These are phyloP conservation scores for Pythium utonaiense DNA, from an alignment of 352 stramenopile species.

Conservation along the genomic window DNA sequence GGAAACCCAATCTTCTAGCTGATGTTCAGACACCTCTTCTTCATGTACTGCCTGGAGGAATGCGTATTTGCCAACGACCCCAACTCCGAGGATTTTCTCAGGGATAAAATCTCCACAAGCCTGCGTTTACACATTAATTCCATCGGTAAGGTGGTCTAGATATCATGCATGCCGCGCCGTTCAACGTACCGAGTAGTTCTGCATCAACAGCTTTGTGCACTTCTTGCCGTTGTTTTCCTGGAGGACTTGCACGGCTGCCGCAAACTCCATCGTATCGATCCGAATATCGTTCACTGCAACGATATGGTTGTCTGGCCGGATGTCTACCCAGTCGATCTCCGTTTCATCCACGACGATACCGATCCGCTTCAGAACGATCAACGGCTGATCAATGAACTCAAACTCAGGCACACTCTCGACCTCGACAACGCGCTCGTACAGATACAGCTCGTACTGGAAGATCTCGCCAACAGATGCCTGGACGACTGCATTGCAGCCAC, in stretches of 20 bases:
- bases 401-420: conserved; percentile 85
- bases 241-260: conserved; percentile 67
- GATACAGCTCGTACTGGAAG: conserved; percentile 85
- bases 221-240: conserved; percentile 85
- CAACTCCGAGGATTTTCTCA: conserved; percentile 81
- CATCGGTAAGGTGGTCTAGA: too few relatives aligned
- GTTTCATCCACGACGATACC: conserved; percentile 67
- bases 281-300: conserved; percentile 85
- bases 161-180: too few relatives aligned
- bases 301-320: conserved; percentile 82
- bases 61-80: conserved; percentile 77
- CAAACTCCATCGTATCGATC: conserved; percentile 82
- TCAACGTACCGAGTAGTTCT: conserved; percentile 76
- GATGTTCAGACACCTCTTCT: conserved; percentile 37
- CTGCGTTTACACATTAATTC: conserved; percentile 18
- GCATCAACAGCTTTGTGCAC: conserved; percentile 86
- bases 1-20: conserved; percentile 56
- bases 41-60: conserved; percentile 67
- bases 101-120: conserved; percentile 84
- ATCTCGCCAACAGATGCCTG: conserved; percentile 83
- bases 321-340: conserved; percentile 77
- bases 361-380: conserved; percentile 85
- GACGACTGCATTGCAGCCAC: conserved; percentile 80
- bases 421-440: conserved; percentile 86
- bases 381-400: conserved; percentile 82